Evolutionary conservation across 2,329 filamentous ascomycete species (phyloP).

Genomic region (Fusarium albosuccineum): DNA sequence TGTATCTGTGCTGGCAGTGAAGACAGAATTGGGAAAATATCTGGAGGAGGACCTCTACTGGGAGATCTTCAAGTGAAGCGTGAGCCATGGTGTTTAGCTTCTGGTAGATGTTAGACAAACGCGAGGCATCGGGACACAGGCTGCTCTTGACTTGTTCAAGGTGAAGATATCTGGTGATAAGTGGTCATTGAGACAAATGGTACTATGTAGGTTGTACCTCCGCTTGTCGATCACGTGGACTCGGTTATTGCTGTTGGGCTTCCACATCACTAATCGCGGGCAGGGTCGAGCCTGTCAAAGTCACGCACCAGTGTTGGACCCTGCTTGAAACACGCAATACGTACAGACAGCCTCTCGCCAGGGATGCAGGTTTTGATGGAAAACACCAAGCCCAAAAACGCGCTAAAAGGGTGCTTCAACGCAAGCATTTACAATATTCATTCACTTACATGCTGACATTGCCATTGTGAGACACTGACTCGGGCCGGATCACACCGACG

Average conservation of each 20-base stretch:
- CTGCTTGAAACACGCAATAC: conserved; percentile 2
- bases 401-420: no score
- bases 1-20: conserved; percentile 12
- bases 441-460: neutral
- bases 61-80: neutral
- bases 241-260: neutral
- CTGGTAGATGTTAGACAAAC: no score
- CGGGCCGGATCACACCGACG: conserved; percentile 30
- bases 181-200: no score
- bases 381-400: conserved; percentile 2
- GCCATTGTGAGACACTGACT: neutral
- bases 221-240: neutral
- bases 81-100: neutral
- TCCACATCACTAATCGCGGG: neutral
- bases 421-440: conserved; percentile 1
- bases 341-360: neutral
- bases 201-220: no score
- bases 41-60: neutral
- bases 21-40: conserved; percentile 21
- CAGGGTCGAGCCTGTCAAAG: no score
- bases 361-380: neutral
- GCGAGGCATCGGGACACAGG: no score
- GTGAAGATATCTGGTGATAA: neutral
- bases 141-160: no score
- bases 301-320: neutral